Base-by-base conservation (phyloP, 345 rosid genomes). In the Murraya koenigii region DNA sequence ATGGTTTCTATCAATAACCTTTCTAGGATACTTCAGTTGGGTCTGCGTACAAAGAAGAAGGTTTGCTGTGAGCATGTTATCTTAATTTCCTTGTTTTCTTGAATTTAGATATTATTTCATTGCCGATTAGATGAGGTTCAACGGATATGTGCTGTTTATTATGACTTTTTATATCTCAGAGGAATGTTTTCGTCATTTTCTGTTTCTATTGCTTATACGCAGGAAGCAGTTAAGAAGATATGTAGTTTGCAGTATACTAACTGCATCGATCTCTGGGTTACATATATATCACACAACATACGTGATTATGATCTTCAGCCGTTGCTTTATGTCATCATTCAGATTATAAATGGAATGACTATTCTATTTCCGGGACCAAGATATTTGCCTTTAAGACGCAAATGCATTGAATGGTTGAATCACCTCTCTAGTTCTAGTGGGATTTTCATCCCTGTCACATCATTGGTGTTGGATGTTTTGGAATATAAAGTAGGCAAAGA, bases 201-300 rank as follows among this genome's bases (percentile, higher is more conserved):
- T 84, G 64, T 72, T 72, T 69, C 30, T 72, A 69, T 78, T 85
- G 52, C 59, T 80, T 77, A 73, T 79, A 55, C 84, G 64, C 97
- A 94, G 99, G 97, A 90, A 77, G 93, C 91, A 47, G 86, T 96
- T 8, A 89, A 89, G 88, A 87, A 88, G 88, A 80, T 92, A 70
- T 91, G 93, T 86, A 90, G 98, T 76, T 89, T 88, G 91, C 91
- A 96, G 82, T 92, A 83, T 79, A 84, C 86, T 22, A 90, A 85
- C 79, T 91, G 97, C 80, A 59, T 96, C 82, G 94, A 94, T 87
- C 90, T 96, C 76, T 96, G 99, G 99, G 97, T 94, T 77, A 82
- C 87, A 75, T 94, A 85, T 79, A 83, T 89, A 68, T 86, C 93
- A 14, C 77, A 79, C 30, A 90, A 90, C 67, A 30, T 88, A 72